Evolutionary conservation across 805 yeast genomes (phyloP), one percentile per base, ranked within the genome.

Genomic region (Wickerhamomyces alni): DNA sequence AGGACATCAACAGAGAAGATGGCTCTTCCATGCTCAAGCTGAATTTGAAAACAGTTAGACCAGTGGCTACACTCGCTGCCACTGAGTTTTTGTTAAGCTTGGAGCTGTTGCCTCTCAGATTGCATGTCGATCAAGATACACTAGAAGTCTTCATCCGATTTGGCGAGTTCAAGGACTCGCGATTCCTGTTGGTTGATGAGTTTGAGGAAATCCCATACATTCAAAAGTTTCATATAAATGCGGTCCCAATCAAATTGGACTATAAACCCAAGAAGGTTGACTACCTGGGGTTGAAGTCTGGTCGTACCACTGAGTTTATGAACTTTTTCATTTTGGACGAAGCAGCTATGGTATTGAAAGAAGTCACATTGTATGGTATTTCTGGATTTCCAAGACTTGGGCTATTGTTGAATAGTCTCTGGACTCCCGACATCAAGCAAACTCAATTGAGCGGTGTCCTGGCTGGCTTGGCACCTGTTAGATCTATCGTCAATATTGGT

Each of bases 41-140:
- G 5, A 60, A 62, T 5, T 51, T 87, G 33, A 70, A 70, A 16
- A 79, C 77, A 30, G 73, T 85, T 2, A 65, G 87, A 40, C 94
- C 95, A 0, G 73, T 78, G 11, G 63, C 76, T 0, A 56, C 63
- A 9, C 52, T 87, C 26, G 80, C 80, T n/a, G 82, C 86, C 2
- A 68, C 84, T 1, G 98, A 89, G 52, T 55, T 80, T 17, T 62
- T 75, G 2, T 44, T 87, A 34, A 62, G 68, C 19, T 65, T 80
- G 1, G 55, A 68, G 32, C 61, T 87, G 0, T 63, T 84, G 16
- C 99, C 99, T 0, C 54, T 93, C 33, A 67, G 96, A 37, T 59
- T 93, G 13, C 87, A 87, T 56, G 78, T 93, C 33, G 98, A 93
- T 59, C 99, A 93, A 58, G 98, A 91, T 53, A 86, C 97, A 0